Conservation (phyloP, 352 stramenopile genomes). For the Phytophthora hybrid region DNA sequence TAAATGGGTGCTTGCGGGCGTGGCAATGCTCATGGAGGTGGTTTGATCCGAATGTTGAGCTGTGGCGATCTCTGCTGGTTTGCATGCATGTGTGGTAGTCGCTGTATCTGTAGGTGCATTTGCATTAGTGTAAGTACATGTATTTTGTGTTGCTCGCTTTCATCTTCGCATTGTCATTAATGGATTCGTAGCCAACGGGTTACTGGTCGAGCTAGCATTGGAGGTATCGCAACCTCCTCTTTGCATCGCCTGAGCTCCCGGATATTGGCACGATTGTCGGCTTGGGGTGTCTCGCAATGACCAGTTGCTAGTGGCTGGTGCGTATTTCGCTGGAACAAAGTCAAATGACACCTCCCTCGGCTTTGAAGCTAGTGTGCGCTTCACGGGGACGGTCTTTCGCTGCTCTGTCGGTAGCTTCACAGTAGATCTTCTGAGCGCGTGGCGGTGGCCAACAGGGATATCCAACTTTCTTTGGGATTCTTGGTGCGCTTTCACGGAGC, state of each 20-base stretch:
- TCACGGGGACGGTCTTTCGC: conserved; percentile 6
- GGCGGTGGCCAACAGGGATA: not conserved
- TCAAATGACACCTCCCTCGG: conserved; percentile 6
- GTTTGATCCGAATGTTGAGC: conserved; percentile 38
- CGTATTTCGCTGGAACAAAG: conserved; percentile 7
- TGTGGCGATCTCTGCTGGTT: not conserved
- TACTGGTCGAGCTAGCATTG: conserved; percentile 61
- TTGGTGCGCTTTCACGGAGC: conserved; percentile 14
- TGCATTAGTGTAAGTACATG: not conserved
- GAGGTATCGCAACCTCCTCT: conserved; percentile 43
- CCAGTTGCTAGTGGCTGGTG: not conserved
- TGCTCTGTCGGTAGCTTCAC: not conserved
- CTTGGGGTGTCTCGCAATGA: not conserved
- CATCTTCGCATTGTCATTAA: conserved; percentile 50
- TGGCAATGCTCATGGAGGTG: conserved; percentile 92
- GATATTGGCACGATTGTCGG: conserved; percentile 16
- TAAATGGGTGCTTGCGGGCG: conserved; percentile 93
- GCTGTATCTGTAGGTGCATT: not conserved
- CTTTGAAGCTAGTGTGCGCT: conserved; percentile 7
- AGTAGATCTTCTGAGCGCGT: conserved; percentile 3
- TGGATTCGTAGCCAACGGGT: conserved; percentile 56
- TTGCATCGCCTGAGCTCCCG: conserved; percentile 26
- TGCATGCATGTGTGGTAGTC: not conserved
- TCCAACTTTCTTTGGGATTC: not conserved
- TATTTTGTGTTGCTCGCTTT: not conserved